A percentile compares a stretch with the other conserved stretches of the same genome.
Conservation (phyloP, 495 filamentous ascomycete genomes). For the Xylaria castorea region DNA sequence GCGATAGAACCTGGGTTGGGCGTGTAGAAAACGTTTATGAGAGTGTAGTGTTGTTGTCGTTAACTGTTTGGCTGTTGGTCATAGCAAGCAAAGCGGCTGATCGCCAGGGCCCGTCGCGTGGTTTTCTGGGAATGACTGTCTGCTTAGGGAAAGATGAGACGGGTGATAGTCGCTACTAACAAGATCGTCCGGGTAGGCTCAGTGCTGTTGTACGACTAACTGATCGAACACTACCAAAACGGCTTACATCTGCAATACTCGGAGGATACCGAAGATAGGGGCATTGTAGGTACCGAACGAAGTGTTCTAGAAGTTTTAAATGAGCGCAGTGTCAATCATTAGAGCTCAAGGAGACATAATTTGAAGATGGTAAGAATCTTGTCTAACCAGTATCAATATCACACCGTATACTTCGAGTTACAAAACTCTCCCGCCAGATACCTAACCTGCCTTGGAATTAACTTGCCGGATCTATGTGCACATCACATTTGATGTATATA, state of each 20-base stretch:
- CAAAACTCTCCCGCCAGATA: neutral
- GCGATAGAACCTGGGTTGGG: neutral
- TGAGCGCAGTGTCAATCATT: neutral
- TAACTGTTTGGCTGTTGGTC: neutral
- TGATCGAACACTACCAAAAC: neutral
- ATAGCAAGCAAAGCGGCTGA: conserved; percentile 2
- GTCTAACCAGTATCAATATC: neutral
- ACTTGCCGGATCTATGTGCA: neutral
- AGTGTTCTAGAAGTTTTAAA: neutral
- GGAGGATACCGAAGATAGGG: neutral
- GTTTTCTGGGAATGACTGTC: neutral
- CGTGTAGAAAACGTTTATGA: neutral
- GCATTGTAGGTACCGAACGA: neutral
- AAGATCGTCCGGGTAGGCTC: neutral
- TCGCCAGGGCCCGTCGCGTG: conserved; percentile 25
- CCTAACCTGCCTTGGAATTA: neutral
- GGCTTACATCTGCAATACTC: neutral
- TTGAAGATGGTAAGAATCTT: neutral
- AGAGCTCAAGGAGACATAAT: neutral
- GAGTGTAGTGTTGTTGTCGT: neutral
- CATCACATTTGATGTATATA: neutral
- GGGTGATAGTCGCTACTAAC: conserved; percentile 12
- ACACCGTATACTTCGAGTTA: neutral
- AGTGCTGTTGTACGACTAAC: neutral
- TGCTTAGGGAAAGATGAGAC: conserved; percentile 14